Conservation (phyloP, 2,329 filamentous ascomycete species). For the Fusarium humuli region DNA sequence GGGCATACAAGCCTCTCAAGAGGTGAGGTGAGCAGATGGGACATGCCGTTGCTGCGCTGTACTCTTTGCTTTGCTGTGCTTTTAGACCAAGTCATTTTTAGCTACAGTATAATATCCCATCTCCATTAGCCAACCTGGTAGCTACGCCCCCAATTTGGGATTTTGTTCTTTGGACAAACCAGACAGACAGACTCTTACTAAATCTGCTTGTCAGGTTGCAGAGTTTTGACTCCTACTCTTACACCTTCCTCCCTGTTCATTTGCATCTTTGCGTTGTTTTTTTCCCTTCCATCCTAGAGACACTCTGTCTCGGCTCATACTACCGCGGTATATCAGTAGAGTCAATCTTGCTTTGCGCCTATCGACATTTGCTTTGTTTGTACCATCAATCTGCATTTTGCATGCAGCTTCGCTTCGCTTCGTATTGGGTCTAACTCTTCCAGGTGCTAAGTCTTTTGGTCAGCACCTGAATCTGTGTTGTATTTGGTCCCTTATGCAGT, state of each 20-base stretch:
- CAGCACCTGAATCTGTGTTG: conserved; percentile 15
- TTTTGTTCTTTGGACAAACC: conserved; percentile 26
- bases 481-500: conserved; percentile 10
- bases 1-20: conserved; percentile 18
- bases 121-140: conserved; percentile 24
- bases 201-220: conserved; percentile 31
- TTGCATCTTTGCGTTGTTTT: conserved; percentile 24
- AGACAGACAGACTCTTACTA: conserved; percentile 27
- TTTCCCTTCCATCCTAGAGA: conserved; percentile 5
- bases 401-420: conserved; percentile 33
- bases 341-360: conserved; percentile 9
- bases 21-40: conserved; percentile 18
- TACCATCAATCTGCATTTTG: conserved; percentile 17
- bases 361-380: conserved; percentile 21
- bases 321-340: conserved; percentile 3
- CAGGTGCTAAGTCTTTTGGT: conserved; percentile 18
- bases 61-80: not conserved
- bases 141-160: conserved; percentile 33
- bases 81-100: conserved; percentile 40
- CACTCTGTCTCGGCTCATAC: not conserved
- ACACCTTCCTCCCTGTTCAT: conserved; percentile 8
- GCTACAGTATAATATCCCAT: conserved; percentile 20
- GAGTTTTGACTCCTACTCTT: conserved; percentile 25
- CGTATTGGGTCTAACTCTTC: conserved; percentile 21
- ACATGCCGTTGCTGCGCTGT: conserved; percentile 26